phyloP scores from a whole-genome alignment of 345 rosid genomes.

The Jatropha curcas region DNA sequence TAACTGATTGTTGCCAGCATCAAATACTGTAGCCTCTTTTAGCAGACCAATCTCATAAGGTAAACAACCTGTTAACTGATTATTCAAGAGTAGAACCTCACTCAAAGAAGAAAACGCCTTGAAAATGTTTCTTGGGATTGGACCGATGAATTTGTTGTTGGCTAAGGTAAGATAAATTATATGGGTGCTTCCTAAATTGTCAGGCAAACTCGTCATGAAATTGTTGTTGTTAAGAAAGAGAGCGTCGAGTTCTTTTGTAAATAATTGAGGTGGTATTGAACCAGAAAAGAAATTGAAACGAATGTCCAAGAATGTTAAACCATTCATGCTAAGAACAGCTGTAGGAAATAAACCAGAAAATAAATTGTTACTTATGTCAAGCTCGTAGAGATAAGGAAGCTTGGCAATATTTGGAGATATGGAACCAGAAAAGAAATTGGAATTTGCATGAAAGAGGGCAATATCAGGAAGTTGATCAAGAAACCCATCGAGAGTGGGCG shows the following conservation, averaged over 20 bases:
- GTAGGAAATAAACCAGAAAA: constrained; percentile 75
- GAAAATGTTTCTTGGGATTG: constrained; percentile 60
- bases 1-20: constrained; percentile 56
- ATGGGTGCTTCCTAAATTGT: constrained; percentile 45
- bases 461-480: constrained; percentile 71
- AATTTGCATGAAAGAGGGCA: constrained; percentile 85
- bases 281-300: constrained; percentile 73
- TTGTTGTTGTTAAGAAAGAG: constrained; percentile 74
- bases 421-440: constrained; percentile 68
- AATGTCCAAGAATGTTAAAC: constrained; percentile 66
- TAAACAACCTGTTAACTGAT: constrained; percentile 68
- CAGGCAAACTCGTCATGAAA: constrained; percentile 54
- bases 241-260: constrained; percentile 54
- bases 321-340: constrained; percentile 51
- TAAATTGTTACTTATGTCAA: constrained; percentile 76
- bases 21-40: constrained; percentile 57
- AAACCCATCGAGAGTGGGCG: constrained; percentile 74
- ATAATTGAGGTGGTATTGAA: constrained; percentile 68
- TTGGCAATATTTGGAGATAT: constrained; percentile 54
- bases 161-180: constrained; percentile 68
- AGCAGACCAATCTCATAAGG: constrained; percentile 69
- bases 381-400: constrained; percentile 77
- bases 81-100: constrained; percentile 70
- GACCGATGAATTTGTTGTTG: constrained; percentile 70
- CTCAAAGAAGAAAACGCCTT: constrained; percentile 48